These are phyloP conservation scores for Phytophthora sansomeana DNA, from an alignment of 352 stramenopile genomes.

Conservation along the genomic window DNA sequence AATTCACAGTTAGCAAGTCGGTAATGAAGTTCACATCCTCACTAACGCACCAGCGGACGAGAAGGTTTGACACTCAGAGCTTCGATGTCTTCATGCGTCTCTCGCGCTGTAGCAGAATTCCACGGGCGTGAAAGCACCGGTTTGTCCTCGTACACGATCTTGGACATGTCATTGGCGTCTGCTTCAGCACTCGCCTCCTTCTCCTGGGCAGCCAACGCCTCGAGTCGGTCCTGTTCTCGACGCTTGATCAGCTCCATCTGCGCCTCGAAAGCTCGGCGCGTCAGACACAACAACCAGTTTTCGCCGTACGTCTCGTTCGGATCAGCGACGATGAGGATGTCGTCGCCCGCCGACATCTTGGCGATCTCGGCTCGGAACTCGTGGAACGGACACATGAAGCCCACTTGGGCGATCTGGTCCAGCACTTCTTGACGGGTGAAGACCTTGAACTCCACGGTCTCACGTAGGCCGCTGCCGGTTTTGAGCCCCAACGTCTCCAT, in stretches of 20 bases:
- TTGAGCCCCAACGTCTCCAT: constrained; percentile 87
- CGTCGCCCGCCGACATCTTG: constrained; percentile 68
- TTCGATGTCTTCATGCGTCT: constrained; percentile 76
- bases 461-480: constrained; percentile 76
- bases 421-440: constrained; percentile 77
- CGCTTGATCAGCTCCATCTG: constrained; percentile 71
- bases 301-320: constrained; percentile 82
- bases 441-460: constrained; percentile 77
- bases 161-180: constrained; percentile 57
- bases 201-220: constrained; percentile 49
- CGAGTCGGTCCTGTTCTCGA: constrained; percentile 55
- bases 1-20: constrained; percentile 1
- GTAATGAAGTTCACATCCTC: no score
- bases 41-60: constrained; percentile 46
- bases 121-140: constrained; percentile 70
- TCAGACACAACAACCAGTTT: constrained; percentile 87
- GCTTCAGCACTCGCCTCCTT: constrained; percentile 28
- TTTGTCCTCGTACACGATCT: constrained; percentile 80
- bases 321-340: constrained; percentile 82
- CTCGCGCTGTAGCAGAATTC: constrained; percentile 54
- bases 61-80: constrained; percentile 57
- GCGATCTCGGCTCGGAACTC: constrained; percentile 69
- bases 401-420: constrained; percentile 77
- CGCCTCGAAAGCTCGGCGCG: constrained; percentile 61
- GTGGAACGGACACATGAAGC: constrained; percentile 89